Conservation (phyloP, 1,284 basidiomycete species). For the Schizophyllum commune region DNA sequence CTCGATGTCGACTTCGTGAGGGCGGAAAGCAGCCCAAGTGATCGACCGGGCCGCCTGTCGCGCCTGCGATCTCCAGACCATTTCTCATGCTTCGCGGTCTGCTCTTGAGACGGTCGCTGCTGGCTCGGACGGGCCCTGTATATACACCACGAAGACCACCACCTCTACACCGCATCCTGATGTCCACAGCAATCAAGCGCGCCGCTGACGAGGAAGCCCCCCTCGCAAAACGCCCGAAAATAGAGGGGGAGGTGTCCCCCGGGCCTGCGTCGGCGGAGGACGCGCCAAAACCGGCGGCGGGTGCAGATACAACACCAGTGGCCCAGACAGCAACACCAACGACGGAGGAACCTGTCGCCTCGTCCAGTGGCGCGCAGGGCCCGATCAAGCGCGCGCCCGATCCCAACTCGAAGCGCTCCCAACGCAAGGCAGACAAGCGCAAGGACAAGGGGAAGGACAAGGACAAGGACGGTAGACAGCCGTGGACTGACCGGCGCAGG, state of each 20-base stretch:
- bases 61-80: constrained; percentile 5
- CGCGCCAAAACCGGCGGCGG: neutral
- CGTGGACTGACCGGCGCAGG: neutral
- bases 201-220: neutral
- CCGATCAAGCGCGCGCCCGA: neutral
- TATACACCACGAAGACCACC: constrained; percentile 13
- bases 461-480: constrained; percentile 13
- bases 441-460: constrained; percentile 26
- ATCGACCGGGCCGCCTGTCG: neutral
- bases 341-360: neutral
- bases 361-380: neutral
- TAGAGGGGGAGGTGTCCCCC: constrained; percentile 66
- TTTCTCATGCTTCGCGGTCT: constrained; percentile 3
- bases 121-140: neutral
- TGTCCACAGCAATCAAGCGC: constrained; percentile 9
- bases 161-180: neutral
- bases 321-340: neutral
- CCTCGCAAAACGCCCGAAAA: constrained; percentile 30
- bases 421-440: constrained; percentile 13
- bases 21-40: neutral
- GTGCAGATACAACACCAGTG: neutral
- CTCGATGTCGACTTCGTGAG: neutral
- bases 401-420: neutral
- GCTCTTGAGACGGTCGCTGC: neutral
- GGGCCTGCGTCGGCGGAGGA: constrained; percentile 42